Evolutionary conservation across 2,329 filamentous ascomycete genomes (phyloP), one percentile per base, ranked within the genome.

Genomic region (Septoria linicola): DNA sequence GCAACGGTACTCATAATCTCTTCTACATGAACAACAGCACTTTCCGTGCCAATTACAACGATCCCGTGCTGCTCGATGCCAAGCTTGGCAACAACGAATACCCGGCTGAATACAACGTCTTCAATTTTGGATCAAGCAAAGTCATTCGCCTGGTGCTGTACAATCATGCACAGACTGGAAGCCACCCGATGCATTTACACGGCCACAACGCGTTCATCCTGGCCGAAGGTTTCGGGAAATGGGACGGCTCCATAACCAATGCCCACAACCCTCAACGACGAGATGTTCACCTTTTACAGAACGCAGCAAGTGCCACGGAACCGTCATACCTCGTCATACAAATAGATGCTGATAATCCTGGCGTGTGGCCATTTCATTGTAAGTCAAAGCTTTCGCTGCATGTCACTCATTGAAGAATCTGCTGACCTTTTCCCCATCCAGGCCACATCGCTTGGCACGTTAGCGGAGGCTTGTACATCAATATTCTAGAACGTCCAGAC

Each of bases 1-100:
- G 69, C 2, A 75, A 71, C 57, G 64, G 66, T 20, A 86, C 66
- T 10, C 63, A 62, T 2, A 79, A 77, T 5, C 68, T 76, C 42
- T 72, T 84, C 17, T 85, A 79, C 78, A 70, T 66, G 2, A 79
- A 77, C 55, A 74, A 72, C 45, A 69, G 71, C 2, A 73, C 72
- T 49, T 81, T 78, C 66, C 71, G 80, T 2, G 77, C 71, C n/a
- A 73, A 76, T 60, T 73, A 67, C 63, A 73, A 73, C 59, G 59
- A 66, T 23, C 69, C 72, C 0, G 49, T 73, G 14, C 62, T 74
- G 25, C 55, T 64, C 19, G 61, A 68, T 14, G 66, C 65, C 11
- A 65, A 68, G 13, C 48, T 61, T 13, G 70, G 69, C 48, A 68
- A 72, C 51, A 55, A 47, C 21, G 61, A 63, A 14, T 63, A 58